These are phyloP conservation scores for Monilinia fructigena DNA, from an alignment of 2,329 filamentous ascomycete genomes.

Conservation along the genomic window DNA sequence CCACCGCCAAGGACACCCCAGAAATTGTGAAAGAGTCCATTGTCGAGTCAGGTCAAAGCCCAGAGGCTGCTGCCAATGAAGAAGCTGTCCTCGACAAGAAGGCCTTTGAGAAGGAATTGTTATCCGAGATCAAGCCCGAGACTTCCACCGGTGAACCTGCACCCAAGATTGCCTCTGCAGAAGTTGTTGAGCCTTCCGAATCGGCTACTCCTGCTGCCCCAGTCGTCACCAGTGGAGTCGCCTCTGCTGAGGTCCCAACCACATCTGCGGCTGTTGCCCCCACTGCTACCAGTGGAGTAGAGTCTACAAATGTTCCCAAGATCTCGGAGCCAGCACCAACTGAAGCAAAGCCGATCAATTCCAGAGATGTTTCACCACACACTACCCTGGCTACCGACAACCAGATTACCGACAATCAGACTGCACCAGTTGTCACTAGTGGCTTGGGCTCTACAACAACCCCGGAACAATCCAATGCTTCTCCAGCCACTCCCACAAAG, in stretches of 20 bases:
- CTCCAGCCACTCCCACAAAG: slow-evolving; percentile 30
- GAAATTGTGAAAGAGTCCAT: slow-evolving; percentile 58
- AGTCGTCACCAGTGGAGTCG: slow-evolving; percentile 15
- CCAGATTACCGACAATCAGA: slow-evolving; percentile 30
- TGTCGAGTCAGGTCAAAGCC: slow-evolving; percentile 55
- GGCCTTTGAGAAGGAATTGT: slow-evolving; percentile 69
- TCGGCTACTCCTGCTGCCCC: slow-evolving; percentile 22
- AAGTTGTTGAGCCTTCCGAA: slow-evolving; percentile 28
- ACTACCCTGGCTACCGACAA: slow-evolving; percentile 26
- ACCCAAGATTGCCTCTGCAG: slow-evolving; percentile 42
- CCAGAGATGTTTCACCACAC: slow-evolving; percentile 38
- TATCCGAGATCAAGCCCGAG: slow-evolving; percentile 58
- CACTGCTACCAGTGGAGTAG: slow-evolving; percentile 8
- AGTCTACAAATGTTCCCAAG: not conserved
- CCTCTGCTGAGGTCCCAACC: slow-evolving; percentile 1
- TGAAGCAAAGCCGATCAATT: not conserved
- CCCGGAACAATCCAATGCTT: slow-evolving; percentile 27
- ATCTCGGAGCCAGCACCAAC: not conserved
- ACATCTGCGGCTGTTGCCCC: slow-evolving; percentile 1
- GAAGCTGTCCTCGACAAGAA: slow-evolving; percentile 73
- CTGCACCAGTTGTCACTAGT: slow-evolving; percentile 33
- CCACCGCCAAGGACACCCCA: slow-evolving; percentile 50
- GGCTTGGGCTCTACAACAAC: slow-evolving; percentile 32
- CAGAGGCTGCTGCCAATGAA: slow-evolving; percentile 70
- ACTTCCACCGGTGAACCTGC: slow-evolving; percentile 37